Base-by-base conservation (phyloP, 2,329 filamentous ascomycete species). In the Fusarium papillatum region DNA sequence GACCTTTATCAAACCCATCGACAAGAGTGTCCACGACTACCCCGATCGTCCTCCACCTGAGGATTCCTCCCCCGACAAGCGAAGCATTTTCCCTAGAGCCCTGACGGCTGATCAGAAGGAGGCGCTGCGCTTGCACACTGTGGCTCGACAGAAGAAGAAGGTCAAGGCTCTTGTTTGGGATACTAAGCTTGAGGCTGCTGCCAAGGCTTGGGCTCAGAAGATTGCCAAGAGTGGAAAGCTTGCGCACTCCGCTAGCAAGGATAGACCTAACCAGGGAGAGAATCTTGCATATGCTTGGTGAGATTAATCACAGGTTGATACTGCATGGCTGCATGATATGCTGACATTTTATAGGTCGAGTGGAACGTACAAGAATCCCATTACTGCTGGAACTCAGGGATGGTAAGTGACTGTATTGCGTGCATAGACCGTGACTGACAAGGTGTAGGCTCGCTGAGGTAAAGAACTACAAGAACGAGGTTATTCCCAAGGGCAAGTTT, bases 401-500 rank as follows among this genome's bases (percentile, higher is more conserved):
- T 80, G 78, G 78, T 80, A 53, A 31, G 76, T 71, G 10, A 0
- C 2, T 0, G 3, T 6, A 1, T 5, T 10, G 16, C 2, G 16
- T 7, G 16, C 46, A 11, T 29, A 7, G 17, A 16, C 1, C 19
- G 4, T 55, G 19, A 16, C 4, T 3, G 0, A 60, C 22, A 36
- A 7, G 16, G n/a, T 24, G 57, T 39, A 39, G 78, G 78, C n/a
- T 80, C 0, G 55, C 69, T 1, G 78, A 80, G n/a, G 61, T 31
- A 4, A 69, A 71, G 13, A 39, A 77, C 16, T 80, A 80, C 41
- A 64, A 78, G 7, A 61, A 68, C 7, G 75, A 80, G 31, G 24
- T 16, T 3, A 79, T 80, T 17, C 78, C 78, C 5, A 60, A 78
- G 50, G 78, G 78, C 0, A 72, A 77, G 16, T 80, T 80, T 53